phyloP scores from a whole-genome alignment of 2,329 filamentous ascomycete genomes.

The Drechmeria coniospora region DNA sequence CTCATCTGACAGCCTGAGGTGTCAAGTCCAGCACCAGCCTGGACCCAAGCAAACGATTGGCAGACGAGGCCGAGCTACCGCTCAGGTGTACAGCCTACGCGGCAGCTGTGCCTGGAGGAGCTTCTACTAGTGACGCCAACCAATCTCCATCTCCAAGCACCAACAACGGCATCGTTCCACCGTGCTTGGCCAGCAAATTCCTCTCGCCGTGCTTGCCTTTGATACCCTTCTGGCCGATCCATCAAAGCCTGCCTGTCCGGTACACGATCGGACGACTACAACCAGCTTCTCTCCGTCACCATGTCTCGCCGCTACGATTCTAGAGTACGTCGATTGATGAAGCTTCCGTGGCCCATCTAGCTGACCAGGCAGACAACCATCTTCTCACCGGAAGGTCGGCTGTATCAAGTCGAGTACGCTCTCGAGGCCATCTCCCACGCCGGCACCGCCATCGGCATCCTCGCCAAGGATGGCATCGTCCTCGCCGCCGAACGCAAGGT shows the following conservation, averaged over 20 bases:
- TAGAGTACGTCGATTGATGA: conserved; percentile 46
- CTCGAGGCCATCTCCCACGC: conserved; percentile 97
- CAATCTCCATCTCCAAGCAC: neutral
- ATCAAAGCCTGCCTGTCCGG: too few relatives aligned
- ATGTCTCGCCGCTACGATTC: conserved; percentile 99
- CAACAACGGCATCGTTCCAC: conserved; percentile 1
- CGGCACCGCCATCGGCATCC: conserved; percentile 88
- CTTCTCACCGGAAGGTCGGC: conserved; percentile 95
- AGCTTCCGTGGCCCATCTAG: neutral
- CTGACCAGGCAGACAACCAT: conserved; percentile 68
- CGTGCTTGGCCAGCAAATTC: conserved; percentile 1
- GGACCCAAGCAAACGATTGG: neutral
- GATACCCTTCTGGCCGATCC: too few relatives aligned
- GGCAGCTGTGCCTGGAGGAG: conserved; percentile 8
- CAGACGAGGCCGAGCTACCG: too few relatives aligned
- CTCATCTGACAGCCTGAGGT: neutral
- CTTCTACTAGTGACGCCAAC: conserved; percentile 6
- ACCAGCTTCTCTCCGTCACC: conserved; percentile 11
- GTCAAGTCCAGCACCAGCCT: too few relatives aligned
- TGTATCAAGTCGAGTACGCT: conserved; percentile 99
- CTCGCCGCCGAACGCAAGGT: conserved; percentile 97
- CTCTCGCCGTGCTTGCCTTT: neutral
- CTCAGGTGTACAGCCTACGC: conserved; percentile 6
- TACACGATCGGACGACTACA: neutral
- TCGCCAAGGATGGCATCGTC: conserved; percentile 96